phyloP scores from a whole-genome alignment of 257 asterid genomes.

The Solanum acaule region DNA sequence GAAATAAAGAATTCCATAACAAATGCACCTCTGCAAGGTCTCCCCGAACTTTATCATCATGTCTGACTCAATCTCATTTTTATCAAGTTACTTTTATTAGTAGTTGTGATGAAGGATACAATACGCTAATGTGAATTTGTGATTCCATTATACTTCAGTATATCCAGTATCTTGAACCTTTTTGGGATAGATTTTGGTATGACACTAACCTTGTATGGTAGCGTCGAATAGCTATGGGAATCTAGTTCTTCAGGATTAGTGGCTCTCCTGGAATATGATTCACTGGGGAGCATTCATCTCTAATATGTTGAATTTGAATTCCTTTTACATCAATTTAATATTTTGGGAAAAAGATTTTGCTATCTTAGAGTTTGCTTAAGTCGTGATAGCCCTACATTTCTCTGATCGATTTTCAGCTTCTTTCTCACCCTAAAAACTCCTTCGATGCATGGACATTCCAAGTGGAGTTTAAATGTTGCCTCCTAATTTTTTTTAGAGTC shows the following conservation, averaged over 20 bases:
- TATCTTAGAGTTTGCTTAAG: not conserved
- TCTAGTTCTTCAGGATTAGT: not conserved
- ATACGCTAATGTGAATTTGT: no score
- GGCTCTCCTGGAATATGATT: not conserved
- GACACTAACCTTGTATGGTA: not conserved
- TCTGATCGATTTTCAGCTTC: not conserved
- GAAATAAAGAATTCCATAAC: not conserved
- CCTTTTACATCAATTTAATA: no score
- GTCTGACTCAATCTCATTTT: not conserved
- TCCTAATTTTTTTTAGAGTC: not conserved
- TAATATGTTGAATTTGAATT: no score
- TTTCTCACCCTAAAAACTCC: not conserved
- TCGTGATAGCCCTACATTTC: not conserved
- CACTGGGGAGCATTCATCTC: not conserved
- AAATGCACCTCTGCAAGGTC: not conserved
- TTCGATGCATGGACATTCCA: not conserved
- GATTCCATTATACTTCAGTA: not conserved
- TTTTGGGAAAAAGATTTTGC: no score
- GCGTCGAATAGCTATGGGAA: not conserved
- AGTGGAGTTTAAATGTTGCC: not conserved
- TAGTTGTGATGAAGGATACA: no score
- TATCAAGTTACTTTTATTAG: not conserved
- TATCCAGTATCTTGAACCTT: not conserved
- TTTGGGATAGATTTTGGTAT: not conserved
- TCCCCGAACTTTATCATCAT: not conserved